Evolutionary conservation across 2,329 filamentous ascomycete species (phyloP), one percentile per base, ranked within the genome.

Genomic region (Penicillium sp.): DNA sequence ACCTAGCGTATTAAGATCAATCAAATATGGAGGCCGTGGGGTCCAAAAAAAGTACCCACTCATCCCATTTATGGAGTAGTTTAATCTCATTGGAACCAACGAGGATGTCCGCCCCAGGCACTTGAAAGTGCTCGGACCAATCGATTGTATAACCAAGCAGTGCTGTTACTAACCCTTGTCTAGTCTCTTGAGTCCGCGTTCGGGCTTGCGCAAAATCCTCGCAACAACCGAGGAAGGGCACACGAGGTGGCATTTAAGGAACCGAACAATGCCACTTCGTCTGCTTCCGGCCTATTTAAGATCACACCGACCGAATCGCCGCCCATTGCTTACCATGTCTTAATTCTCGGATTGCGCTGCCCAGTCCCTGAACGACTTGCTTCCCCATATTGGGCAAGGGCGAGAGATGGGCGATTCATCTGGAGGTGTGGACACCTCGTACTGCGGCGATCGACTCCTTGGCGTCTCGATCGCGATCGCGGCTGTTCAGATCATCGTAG

Each of bases 401-500:
- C 31, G 31, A 38, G 35, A 41, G 49, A 29, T 41, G 44, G 13
- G 53, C 47, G 6, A 26, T 49, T 15, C 23, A 21, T 49, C 21
- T 21, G 47, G 47, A 29, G 23, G 15, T 9, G 47, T 29, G 19
- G 47, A 47, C 45, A 47, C 23, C 26, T 44, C 56, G 7, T 66
- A 63, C 52, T 38, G 56, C 29, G 68, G 67, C 4, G 47, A 62
- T 55, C 44, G 56, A 11, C 58, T 72, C 35, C 54, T 72, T 21
- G 67, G 63, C 21, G 64, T 66, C 31, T 54, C 61, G 26, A 56
- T 67, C 23, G 60, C 63, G 9, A 53, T 72, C 30, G 63, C 66
- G 3, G 59, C 63, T 8, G 17, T 71, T 2, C 69, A 70, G 56
- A 64, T 70, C 8, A 7, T 68, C 6, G 61, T 69, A 15, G 68